These are phyloP conservation scores for Sarcomyxa edulis DNA, from an alignment of 768 basidiomycete species.

Conservation along the genomic window DNA sequence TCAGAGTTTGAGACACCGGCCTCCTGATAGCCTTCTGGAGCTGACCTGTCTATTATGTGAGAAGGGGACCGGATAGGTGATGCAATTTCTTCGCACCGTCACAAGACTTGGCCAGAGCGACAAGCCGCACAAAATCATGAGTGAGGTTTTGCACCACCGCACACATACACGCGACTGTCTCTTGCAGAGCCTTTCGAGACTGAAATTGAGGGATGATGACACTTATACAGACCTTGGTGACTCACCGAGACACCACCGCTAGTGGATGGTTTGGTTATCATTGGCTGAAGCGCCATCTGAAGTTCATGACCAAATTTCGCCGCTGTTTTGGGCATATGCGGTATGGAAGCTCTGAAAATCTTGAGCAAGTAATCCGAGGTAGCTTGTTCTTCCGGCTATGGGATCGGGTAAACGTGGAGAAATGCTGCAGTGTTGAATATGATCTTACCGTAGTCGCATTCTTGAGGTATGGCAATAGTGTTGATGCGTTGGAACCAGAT, in stretches of 20 bases:
- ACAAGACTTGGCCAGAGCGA: conserved; percentile 81
- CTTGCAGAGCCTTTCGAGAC: conserved; percentile 67
- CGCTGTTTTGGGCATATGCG: conserved; percentile 86
- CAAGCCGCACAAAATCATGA: conserved; percentile 74
- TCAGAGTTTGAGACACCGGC: conserved; percentile 32
- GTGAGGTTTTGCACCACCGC: conserved; percentile 80
- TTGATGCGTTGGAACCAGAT: conserved; percentile 78
- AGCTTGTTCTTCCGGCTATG: conserved; percentile 79
- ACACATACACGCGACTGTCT: conserved; percentile 90
- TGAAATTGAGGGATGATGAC: conserved; percentile 3
- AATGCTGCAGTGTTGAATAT: neutral
- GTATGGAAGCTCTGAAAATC: conserved; percentile 81
- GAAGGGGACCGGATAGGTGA: conserved; percentile 7
- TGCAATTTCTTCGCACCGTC: conserved; percentile 58
- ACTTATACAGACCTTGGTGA: neutral
- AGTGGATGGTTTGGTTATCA: conserved; percentile 84
- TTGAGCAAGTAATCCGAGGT: conserved; percentile 85
- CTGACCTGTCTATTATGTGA: conserved; percentile 36
- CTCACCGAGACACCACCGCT: conserved; percentile 62
- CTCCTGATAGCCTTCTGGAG: conserved; percentile 53
- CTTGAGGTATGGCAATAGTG: conserved; percentile 87
- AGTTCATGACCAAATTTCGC: conserved; percentile 85
- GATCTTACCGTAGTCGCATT: conserved; percentile 65
- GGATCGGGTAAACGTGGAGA: conserved; percentile 1
- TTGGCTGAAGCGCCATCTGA: conserved; percentile 75